phyloP scores from a whole-genome alignment of 108 stramenopile genomes.

The Aureococcus anophagefferens region DNA sequence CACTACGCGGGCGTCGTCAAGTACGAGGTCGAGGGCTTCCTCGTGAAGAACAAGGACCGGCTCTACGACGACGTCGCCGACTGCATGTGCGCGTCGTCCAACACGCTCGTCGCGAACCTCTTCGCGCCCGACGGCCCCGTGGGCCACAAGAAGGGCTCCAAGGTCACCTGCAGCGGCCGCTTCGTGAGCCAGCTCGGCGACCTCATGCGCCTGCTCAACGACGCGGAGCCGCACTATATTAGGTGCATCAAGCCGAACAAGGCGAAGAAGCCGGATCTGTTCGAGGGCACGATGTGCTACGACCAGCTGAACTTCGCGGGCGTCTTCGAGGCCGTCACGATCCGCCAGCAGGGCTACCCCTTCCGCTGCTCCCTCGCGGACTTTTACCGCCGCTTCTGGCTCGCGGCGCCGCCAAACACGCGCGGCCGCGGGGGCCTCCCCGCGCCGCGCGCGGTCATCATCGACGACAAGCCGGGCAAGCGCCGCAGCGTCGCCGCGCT shows the following conservation, averaged over 20 bases:
- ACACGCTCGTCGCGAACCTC: neutral
- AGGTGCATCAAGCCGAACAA: constrained; percentile 40
- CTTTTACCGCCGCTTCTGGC: constrained; percentile 15
- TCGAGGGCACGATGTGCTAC: constrained; percentile 5
- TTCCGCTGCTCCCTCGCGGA: constrained; percentile 43
- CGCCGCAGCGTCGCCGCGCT: too few relatives aligned
- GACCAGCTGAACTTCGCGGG: constrained; percentile 46
- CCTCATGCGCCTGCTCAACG: constrained; percentile 7
- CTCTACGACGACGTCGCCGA: neutral
- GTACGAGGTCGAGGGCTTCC: constrained; percentile 20
- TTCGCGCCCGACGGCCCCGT: neutral
- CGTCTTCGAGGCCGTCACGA: constrained; percentile 52
- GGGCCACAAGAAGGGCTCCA: too few relatives aligned
- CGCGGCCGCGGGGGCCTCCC: neutral
- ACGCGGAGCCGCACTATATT: constrained; percentile 28
- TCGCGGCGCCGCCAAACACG: neutral
- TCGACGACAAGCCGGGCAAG: too few relatives aligned
- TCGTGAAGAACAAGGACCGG: constrained; percentile 36
- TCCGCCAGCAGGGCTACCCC: constrained; percentile 49
- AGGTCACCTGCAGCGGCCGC: constrained; percentile 25
- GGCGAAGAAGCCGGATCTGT: constrained; percentile 4
- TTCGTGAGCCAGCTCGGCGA: constrained; percentile 19
- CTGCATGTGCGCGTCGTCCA: neutral
- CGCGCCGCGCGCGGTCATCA: too few relatives aligned
- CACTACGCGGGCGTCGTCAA: constrained; percentile 17